These are phyloP conservation scores for Pyricularia sp. DNA, from an alignment of 2,329 filamentous ascomycete genomes.

Conservation along the genomic window DNA sequence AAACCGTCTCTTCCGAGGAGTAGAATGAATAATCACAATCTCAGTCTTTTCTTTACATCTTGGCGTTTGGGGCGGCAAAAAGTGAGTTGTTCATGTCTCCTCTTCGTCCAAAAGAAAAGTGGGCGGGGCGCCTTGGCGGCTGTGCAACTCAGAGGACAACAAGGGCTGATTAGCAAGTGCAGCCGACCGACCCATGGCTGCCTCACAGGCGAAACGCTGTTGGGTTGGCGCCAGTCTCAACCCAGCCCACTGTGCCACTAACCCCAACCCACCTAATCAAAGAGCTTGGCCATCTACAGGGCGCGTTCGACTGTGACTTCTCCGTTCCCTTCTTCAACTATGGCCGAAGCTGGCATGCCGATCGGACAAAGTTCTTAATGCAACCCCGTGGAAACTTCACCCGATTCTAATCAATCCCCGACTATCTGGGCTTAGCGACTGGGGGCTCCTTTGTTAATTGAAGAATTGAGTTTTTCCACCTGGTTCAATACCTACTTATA, in stretches of 20 bases:
- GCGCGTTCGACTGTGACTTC: background rate
- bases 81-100: background rate
- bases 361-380: background rate
- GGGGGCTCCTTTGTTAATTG: background rate
- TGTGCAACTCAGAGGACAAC: background rate
- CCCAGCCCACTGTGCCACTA: background rate
- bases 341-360: background rate
- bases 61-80: background rate
- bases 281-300: background rate
- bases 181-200: background rate
- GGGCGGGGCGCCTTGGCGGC: background rate
- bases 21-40: background rate
- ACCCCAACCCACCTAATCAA: background rate
- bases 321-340: background rate
- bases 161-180: background rate
- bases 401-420: background rate
- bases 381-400: background rate
- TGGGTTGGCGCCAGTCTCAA: background rate
- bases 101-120: background rate
- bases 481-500: background rate
- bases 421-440: background rate
- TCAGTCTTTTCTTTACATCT: background rate
- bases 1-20: background rate
- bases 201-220: background rate
- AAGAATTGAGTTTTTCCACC: background rate